phyloP scores from a whole-genome alignment of 495 filamentous ascomycete species.

The Gamarada debralockiae region DNA sequence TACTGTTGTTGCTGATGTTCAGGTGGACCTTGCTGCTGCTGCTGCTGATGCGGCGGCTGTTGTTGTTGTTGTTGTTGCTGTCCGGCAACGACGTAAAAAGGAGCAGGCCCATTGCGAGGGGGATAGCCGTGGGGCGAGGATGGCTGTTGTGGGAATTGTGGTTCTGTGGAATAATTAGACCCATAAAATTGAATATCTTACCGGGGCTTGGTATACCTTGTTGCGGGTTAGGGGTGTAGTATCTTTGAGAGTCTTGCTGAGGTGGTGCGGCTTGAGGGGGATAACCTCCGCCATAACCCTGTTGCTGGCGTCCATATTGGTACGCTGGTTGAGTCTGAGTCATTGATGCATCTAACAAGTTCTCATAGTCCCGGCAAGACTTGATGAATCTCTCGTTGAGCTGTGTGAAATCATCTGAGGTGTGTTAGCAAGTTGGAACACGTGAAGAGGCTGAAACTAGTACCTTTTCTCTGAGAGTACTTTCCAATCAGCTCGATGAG shows the following conservation, averaged over 20 bases:
- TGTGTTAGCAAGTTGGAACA: not conserved
- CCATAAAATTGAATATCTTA: slow-evolving; percentile 32
- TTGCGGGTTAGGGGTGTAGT: slow-evolving; percentile 54
- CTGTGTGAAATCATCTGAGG: slow-evolving; percentile 89
- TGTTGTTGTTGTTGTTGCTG: not conserved
- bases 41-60: slow-evolving; percentile 13
- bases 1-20: slow-evolving; percentile 19
- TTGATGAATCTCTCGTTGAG: slow-evolving; percentile 99
- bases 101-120: slow-evolving; percentile 29
- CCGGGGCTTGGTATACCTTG: slow-evolving; percentile 37
- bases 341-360: slow-evolving; percentile 94
- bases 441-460: not conserved
- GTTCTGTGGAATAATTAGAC: slow-evolving; percentile 25
- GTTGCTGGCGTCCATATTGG: slow-evolving; percentile 32
- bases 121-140: slow-evolving; percentile 27
- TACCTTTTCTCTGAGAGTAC: slow-evolving; percentile 99
- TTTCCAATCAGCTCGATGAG: slow-evolving; percentile 98
- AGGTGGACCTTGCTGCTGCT: slow-evolving; percentile 36
- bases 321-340: slow-evolving; percentile 69
- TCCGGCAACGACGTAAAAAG: slow-evolving; percentile 32
- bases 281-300: slow-evolving; percentile 32
- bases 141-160: slow-evolving; percentile 28
- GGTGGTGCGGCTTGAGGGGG: slow-evolving; percentile 44
- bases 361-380: slow-evolving; percentile 92
- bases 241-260: slow-evolving; percentile 63